phyloP scores from a whole-genome alignment of 2,329 filamentous ascomycete species.

The Sporothrix luriei region DNA sequence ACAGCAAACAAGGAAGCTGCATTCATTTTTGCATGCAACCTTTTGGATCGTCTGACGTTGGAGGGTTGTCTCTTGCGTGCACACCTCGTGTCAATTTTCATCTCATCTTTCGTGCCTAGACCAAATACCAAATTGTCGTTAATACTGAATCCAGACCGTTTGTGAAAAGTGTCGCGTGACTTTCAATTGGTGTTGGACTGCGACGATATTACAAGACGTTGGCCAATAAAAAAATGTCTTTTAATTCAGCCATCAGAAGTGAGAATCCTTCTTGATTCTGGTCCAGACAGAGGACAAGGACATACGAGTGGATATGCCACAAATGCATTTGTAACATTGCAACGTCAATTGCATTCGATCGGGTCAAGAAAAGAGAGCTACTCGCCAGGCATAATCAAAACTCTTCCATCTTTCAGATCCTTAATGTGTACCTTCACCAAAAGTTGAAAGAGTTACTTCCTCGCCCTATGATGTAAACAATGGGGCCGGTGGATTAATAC shows the following conservation, averaged over 20 bases:
- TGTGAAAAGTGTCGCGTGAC: not conserved
- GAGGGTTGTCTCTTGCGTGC: not conserved
- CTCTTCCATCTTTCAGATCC: not conserved
- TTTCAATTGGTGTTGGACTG: not conserved
- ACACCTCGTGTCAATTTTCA: not conserved
- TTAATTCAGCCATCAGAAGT: not conserved
- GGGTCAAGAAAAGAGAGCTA: not conserved
- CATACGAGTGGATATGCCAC: too few relatives aligned
- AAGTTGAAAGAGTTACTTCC: not conserved
- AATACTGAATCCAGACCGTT: too few relatives aligned
- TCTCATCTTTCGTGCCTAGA: not conserved
- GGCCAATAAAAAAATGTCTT: not conserved
- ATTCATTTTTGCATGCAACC: slow-evolving; percentile 1
- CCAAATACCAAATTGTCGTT: not conserved
- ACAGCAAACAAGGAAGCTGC: slow-evolving; percentile 25
- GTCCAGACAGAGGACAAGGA: too few relatives aligned
- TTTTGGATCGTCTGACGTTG: not conserved
- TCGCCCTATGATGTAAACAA: slow-evolving; percentile 9
- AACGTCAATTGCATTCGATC: too few relatives aligned
- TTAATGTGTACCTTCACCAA: not conserved
- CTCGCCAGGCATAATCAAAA: not conserved
- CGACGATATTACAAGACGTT: not conserved
- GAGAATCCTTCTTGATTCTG: too few relatives aligned
- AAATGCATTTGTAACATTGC: too few relatives aligned
- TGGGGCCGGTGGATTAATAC: not conserved